Base-by-base conservation (phyloP, 345 rosid genomes). In the Lumnitzera racemosa region DNA sequence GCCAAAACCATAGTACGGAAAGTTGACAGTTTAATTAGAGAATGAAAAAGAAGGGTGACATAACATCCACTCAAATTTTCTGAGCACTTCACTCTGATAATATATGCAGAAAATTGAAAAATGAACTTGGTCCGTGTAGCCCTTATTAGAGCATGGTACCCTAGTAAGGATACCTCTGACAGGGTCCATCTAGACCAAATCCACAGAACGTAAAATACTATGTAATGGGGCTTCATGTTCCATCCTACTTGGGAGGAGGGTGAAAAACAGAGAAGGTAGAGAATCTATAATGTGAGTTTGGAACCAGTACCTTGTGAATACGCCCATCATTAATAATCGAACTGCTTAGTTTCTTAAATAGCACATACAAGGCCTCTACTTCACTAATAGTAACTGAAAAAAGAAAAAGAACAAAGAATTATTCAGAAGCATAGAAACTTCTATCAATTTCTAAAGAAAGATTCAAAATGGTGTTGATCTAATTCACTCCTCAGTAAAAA, bases 321-420 rank as follows among this genome's bases (percentile, higher is more conserved):
- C 88, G 83, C 58, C 96, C 96, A 60, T 90, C 97, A 13, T 83
- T 81, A 43, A 83, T 59, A 49, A 94, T 86, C 31, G 95, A 84
- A 64, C 88, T 83, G 85, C 97, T 94, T 76, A 94, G 66, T 74
- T 87, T 94, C 83, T 81, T 86, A 67, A 63, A 90, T 2, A 94
- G 87, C 76, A 85, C 91, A 57, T 78, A 76, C 62, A 94, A 74
- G 31, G 97, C 83, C 77, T 84, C 87, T 29, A 94, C 96, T 80
- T 94, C 95, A 58, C 64, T 76, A 36, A 81, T 80, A 0, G 88
- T 80, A 72, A 94, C 99, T 94, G 78, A 76, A 77, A 63, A 67
- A 24, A 47, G 46, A 51, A 14, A 0, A 55, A 15, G 11, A 27
- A 12, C 4, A 46, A 51, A n/a, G 15, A n/a, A 0, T 8, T 53